These are phyloP conservation scores for Beauveria sp. DNA, from an alignment of 2,329 filamentous ascomycete genomes.

Conservation along the genomic window DNA sequence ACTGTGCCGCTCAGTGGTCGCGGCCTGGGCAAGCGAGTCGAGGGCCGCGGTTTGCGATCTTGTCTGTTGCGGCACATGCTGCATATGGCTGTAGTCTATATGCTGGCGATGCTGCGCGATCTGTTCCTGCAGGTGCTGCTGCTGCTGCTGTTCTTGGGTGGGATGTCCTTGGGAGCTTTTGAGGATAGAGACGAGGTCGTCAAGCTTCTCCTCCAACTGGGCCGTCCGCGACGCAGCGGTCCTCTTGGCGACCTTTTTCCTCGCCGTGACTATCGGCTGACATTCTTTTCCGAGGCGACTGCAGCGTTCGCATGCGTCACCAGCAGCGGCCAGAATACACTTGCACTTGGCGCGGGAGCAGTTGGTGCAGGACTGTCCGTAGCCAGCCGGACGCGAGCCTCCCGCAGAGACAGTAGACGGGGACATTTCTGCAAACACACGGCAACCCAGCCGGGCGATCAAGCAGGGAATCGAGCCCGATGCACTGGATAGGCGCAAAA, in stretches of 20 bases:
- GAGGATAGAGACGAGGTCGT: slow-evolving; percentile 40
- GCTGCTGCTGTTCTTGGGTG: slow-evolving; percentile 12
- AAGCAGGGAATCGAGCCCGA: slow-evolving; percentile 1
- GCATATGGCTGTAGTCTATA: slow-evolving; percentile 10
- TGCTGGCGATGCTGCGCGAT: slow-evolving; percentile 4
- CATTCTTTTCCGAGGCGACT: slow-evolving; percentile 41
- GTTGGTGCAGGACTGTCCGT: slow-evolving; percentile 38
- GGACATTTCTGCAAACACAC: slow-evolving; percentile 5
- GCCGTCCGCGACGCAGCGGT: slow-evolving; percentile 31
- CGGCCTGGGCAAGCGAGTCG: slow-evolving; percentile 27
- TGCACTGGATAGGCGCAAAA: not conserved
- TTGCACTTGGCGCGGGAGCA: slow-evolving; percentile 42
- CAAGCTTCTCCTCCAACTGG: slow-evolving; percentile 43
- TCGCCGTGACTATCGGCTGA: slow-evolving; percentile 33
- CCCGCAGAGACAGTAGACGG: not conserved
- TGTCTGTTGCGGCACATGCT: slow-evolving; percentile 10
- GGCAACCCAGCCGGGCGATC: not conserved
- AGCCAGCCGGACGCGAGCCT: slow-evolving; percentile 24
- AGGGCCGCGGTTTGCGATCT: slow-evolving; percentile 6
- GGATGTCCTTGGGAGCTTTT: slow-evolving; percentile 20
- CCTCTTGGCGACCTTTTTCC: slow-evolving; percentile 29
- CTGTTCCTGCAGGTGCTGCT: slow-evolving; percentile 10
- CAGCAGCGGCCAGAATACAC: slow-evolving; percentile 33
- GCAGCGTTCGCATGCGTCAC: slow-evolving; percentile 32
- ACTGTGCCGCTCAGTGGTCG: slow-evolving; percentile 23